A percentile compares a stretch with the other conserved stretches of the same genome.
Conservation (phyloP, 805 yeast species). For the Wickerhamiella sorbophila region DNA sequence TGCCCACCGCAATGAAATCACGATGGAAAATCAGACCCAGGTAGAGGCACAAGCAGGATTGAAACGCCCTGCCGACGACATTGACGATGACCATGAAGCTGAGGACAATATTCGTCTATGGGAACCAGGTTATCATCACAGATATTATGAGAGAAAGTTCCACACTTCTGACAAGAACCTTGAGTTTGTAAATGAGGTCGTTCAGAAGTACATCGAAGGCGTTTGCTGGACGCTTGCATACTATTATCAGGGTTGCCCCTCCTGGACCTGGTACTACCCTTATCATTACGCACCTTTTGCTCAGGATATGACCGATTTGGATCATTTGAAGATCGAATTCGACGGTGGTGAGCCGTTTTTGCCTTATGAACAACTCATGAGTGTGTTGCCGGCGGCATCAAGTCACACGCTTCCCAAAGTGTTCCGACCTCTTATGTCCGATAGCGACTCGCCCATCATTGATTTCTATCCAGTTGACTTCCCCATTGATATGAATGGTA, state of each 20-base stretch:
- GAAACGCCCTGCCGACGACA: slow-evolving; percentile 9
- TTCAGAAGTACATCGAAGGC: slow-evolving; percentile 73
- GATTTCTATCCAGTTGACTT: slow-evolving; percentile 88
- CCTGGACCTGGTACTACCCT: slow-evolving; percentile 97
- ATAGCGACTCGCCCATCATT: slow-evolving; percentile 69
- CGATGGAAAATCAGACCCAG: slow-evolving; percentile 5
- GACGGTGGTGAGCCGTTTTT: slow-evolving; percentile 63
- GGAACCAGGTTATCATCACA: slow-evolving; percentile 74
- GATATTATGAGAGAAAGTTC: slow-evolving; percentile 73
- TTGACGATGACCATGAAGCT: slow-evolving; percentile 22
- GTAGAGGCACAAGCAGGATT: slow-evolving; percentile 10
- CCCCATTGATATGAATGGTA: slow-evolving; percentile 85
- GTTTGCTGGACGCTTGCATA: slow-evolving; percentile 91
- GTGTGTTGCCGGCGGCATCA: slow-evolving; percentile 91
- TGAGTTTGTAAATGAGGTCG: slow-evolving; percentile 43
- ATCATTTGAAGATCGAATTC: slow-evolving; percentile 43
- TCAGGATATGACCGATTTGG: slow-evolving; percentile 53
- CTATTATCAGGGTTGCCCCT: slow-evolving; percentile 95
- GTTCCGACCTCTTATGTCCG: slow-evolving; percentile 78
- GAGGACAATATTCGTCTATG: slow-evolving; percentile 47
- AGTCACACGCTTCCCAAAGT: slow-evolving; percentile 61
- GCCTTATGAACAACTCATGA: slow-evolving; percentile 95
- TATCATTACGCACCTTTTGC: slow-evolving; percentile 98
- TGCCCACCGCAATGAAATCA: slow-evolving; percentile 18
- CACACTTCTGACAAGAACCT: slow-evolving; percentile 37